These are phyloP conservation scores for Phytopythium aichiense DNA, from an alignment of 352 stramenopile species.

Conservation along the genomic window DNA sequence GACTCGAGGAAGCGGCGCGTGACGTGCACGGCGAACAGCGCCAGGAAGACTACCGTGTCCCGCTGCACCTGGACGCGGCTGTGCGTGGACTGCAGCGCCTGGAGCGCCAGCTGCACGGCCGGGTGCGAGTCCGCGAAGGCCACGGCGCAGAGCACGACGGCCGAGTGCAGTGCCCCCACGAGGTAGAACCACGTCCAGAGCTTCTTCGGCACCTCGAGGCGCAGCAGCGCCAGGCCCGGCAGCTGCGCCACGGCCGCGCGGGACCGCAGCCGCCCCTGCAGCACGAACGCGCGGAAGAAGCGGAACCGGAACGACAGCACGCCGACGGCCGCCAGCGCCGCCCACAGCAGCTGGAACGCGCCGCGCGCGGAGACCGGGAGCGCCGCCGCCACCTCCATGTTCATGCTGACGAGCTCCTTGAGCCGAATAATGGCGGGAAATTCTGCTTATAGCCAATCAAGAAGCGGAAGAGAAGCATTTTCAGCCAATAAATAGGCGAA, in stretches of 20 bases:
- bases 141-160: slow-evolving; percentile 23
- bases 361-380: neutral
- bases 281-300: slow-evolving; percentile 34
- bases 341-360: slow-evolving; percentile 28
- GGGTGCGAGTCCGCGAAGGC: slow-evolving; percentile 23
- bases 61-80: slow-evolving; percentile 21
- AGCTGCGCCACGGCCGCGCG: slow-evolving; percentile 18
- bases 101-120: slow-evolving; percentile 29
- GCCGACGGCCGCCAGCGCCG: slow-evolving; percentile 15
- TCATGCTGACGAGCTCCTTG: neutral
- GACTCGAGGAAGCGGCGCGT: slow-evolving; percentile 57
- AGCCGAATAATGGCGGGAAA: neutral
- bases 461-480: neutral
- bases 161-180: slow-evolving; percentile 43
- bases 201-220: slow-evolving; percentile 43
- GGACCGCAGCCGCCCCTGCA: slow-evolving; percentile 40
- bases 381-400: neutral
- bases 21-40: slow-evolving; percentile 51
- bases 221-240: slow-evolving; percentile 22
- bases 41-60: slow-evolving; percentile 38
- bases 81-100: slow-evolving; percentile 14
- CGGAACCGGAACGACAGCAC: slow-evolving; percentile 30
- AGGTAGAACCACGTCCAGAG: slow-evolving; percentile 79
- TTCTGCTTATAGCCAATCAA: neutral
- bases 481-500: neutral